Base-by-base conservation (phyloP, 768 basidiomycete species). In the Tricholoma furcatifolium region DNA sequence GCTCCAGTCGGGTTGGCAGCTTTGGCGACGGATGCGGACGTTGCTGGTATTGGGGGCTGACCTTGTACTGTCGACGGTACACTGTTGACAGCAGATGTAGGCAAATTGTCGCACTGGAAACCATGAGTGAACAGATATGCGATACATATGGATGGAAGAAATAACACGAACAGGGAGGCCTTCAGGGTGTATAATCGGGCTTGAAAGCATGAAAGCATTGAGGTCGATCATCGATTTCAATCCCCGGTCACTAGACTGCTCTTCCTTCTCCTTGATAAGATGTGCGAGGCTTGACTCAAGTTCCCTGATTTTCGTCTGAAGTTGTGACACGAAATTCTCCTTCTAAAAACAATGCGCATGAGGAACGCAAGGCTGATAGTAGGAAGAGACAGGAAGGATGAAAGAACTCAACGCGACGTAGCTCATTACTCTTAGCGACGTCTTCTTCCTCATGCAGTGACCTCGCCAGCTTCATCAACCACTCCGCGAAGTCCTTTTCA, bases 381-480 rank as follows among this genome's bases (percentile, higher is more conserved):
- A 11, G 17, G 34, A 57, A 41, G 31, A 12, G 14, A 46, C 36
- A 47, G 15, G 24, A 43, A 51, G 36, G 47, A 36, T 27, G 27
- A 27, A 27, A 27, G 27, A 30, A 38, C 20, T 71, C 39, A 55
- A 83, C 83, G 55, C 76, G 71, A 53, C 76, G 77, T 24, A 85
- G 71, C 50, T 84, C 82, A 57, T 84, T 82, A 47, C 71, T 71
- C 62, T 83, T 83, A 21, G 69, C 72, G 27, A 83, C 74, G 34
- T 77, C 67, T 15, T 78, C 76, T 47, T 82, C 74, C 55, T 82
- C 83, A 57, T 83, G 75, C 18, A 77, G 64, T 10, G 72, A 70
- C 46, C 76, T 71, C 14, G 78, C 72, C 43, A 75, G 64, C 36
- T 67, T 67, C 56, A 80, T 70, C 27, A 85, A 58, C 43, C 69